Base-by-base conservation (phyloP, 2,329 filamentous ascomycete genomes). In the Coniochaeta sp. region DNA sequence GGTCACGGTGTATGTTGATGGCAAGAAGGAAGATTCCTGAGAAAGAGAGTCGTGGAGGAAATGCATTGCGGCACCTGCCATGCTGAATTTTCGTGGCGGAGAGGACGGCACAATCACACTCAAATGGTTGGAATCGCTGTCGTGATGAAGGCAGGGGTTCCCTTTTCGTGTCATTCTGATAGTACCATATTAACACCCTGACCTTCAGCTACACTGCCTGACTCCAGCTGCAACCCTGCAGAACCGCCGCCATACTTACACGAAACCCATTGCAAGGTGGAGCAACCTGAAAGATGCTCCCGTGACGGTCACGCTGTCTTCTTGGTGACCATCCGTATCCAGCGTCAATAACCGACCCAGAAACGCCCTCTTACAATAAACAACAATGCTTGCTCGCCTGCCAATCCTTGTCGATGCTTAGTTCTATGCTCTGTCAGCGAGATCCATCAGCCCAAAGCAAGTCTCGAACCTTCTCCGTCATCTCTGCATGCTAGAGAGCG, bases 1-100 rank as follows among this genome's bases (percentile, higher is more conserved):
- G 65, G 80, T 87, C 1, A 79, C 85, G 54, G 73, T 86, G n/a
- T 68, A 71, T 52, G 56, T 85, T 6, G 79, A 82, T 54, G 82
- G 82, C 1, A 60, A 51, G 28, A 55, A 50, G 50, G 57, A 60
- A n/a, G n/a, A 50, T 12, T 14, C 18, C 51, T 22, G 45, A n/a
- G n/a, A n/a, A n/a, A n/a, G n/a, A n/a, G n/a, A n/a, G n/a, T n/a
- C n/a, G n/a, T n/a, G n/a, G n/a, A n/a, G n/a, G n/a, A n/a, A n/a
- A n/a, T n/a, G n/a, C n/a, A n/a, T n/a, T n/a, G n/a, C n/a, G n/a
- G n/a, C n/a, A n/a, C n/a, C n/a, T n/a, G n/a, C n/a, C n/a, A n/a
- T n/a, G n/a, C n/a, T n/a, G n/a, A n/a, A n/a, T n/a, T n/a, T n/a
- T n/a, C n/a, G n/a, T n/a, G n/a, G n/a, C n/a, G n/a, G n/a, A n/a